These are phyloP conservation scores for Mortierella sp. DNA, from an alignment of 371 early-diverging fungal genomes.

Conservation along the genomic window DNA sequence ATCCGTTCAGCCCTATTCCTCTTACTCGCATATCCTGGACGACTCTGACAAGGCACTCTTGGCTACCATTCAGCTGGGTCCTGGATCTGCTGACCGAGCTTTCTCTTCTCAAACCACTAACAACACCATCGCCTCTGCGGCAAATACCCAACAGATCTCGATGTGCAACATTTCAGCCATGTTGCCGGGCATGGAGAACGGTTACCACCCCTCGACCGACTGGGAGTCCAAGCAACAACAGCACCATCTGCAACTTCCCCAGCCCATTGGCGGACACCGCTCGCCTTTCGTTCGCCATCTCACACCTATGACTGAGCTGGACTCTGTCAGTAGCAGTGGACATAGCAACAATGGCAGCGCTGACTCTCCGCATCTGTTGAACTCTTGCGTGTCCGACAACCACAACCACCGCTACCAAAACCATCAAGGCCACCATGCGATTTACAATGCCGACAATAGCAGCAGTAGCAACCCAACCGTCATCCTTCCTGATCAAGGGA, in stretches of 20 bases:
- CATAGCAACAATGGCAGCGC: not conserved
- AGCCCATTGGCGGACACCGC: not conserved
- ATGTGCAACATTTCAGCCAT: not conserved
- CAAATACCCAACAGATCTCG: not conserved
- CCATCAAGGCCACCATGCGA: not conserved
- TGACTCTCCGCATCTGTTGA: not conserved
- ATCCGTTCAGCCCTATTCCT: not conserved
- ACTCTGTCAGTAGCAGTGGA: not conserved
- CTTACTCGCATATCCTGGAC: not conserved
- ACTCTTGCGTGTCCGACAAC: not conserved
- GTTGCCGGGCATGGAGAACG: not conserved
- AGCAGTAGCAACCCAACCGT: not conserved
- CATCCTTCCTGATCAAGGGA: not conserved
- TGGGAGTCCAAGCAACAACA: not conserved
- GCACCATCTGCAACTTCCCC: no score
- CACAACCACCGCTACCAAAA: not conserved
- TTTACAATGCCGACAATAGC: not conserved
- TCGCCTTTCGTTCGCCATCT: not conserved
- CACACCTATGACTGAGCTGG: not conserved
- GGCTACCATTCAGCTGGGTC: not conserved
- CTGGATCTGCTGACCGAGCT: not conserved
- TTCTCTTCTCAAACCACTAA: not conserved
- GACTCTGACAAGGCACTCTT: not conserved
- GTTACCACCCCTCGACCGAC: not conserved
- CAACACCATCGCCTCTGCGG: not conserved